Percentiles rank a stretch among this genome's conserved stretches.
Evolutionary conservation across 1,284 basidiomycete species (phyloP).

Genomic region (Apiotrichum porosum): DNA sequence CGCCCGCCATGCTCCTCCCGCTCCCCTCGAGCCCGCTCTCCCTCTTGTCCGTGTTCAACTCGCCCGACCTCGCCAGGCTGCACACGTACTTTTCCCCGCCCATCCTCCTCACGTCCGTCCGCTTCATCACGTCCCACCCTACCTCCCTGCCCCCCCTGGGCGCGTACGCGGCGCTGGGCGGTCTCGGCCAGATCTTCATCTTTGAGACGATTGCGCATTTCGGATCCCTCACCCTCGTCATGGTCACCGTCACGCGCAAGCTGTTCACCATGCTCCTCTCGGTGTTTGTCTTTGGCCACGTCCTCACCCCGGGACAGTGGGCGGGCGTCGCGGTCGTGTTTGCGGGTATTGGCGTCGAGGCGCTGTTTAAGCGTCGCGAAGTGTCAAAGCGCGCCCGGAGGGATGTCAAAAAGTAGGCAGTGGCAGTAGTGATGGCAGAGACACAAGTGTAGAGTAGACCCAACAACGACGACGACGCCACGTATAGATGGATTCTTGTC

Average conservation of each 20-base stretch:
- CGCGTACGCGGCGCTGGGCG: conserved; percentile 85
- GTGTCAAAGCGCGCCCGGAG: conserved; percentile 28
- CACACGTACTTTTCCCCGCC: conserved; percentile 51
- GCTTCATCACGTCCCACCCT: conserved; percentile 76
- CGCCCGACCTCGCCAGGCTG: conserved; percentile 7
- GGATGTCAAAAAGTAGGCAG: no score
- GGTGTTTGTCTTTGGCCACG: conserved; percentile 87
- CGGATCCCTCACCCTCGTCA: conserved; percentile 87
- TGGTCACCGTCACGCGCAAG: conserved; percentile 94
- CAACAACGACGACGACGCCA: no score
- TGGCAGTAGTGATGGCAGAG: no score
- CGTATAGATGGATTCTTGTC: no score
- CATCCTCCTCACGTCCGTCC: conserved; percentile 65
- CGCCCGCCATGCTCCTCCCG: conserved; percentile 58
- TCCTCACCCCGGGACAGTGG: conserved; percentile 82
- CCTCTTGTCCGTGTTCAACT: conserved; percentile 50
- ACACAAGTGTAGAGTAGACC: no score
- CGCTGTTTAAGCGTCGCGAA: conserved; percentile 62
- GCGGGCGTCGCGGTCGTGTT: conserved; percentile 84
- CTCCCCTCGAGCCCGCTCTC: conserved; percentile 30
- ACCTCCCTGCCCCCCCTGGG: conserved; percentile 69
- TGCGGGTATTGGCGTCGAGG: conserved; percentile 87
- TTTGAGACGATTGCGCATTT: conserved; percentile 97
- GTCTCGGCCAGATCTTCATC: conserved; percentile 93
- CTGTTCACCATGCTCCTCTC: conserved; percentile 97